Evolutionary conservation across 2,329 filamentous ascomycete species (phyloP).

Genomic region (Sporothrix curviconia): DNA sequence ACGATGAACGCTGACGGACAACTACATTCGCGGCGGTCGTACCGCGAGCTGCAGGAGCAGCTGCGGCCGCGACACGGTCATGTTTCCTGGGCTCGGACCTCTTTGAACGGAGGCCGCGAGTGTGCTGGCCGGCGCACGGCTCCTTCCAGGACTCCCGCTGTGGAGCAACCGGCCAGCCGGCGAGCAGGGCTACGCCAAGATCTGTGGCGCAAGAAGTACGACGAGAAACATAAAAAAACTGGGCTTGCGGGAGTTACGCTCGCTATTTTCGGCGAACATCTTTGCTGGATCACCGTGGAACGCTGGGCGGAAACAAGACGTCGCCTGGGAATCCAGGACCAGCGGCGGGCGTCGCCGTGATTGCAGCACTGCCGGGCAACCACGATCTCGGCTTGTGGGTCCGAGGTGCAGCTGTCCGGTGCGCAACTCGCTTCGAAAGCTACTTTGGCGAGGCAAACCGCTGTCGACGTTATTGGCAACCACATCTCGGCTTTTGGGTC

Average conservation of each 20-base stretch:
- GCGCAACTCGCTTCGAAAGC: constrained; percentile 72
- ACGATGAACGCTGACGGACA: constrained; percentile 67
- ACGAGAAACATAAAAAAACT: constrained; percentile 73
- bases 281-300: constrained; percentile 72
- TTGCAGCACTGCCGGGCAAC: constrained; percentile 84
- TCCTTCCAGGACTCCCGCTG: constrained; percentile 51
- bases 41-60: constrained; percentile 65
- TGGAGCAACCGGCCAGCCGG: constrained; percentile 49
- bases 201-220: constrained; percentile 70
- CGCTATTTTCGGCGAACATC: constrained; percentile 80
- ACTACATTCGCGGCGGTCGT: constrained; percentile 81
- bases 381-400: constrained; percentile 90
- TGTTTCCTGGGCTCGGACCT: constrained; percentile 93
- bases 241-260: constrained; percentile 78
- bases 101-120: constrained; percentile 91
- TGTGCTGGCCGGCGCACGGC: constrained; percentile 71
- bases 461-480: constrained; percentile 86
- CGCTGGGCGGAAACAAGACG: constrained; percentile 44
- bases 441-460: constrained; percentile 91
- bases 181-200: constrained; percentile 52
- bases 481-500: too few species aligned
- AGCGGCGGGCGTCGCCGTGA: constrained; percentile 69
- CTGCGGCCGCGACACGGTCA: constrained; percentile 78
- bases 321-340: constrained; percentile 53
- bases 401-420: constrained; percentile 74